phyloP scores from a whole-genome alignment of 768 basidiomycete species.

The Hericium coralloides region DNA sequence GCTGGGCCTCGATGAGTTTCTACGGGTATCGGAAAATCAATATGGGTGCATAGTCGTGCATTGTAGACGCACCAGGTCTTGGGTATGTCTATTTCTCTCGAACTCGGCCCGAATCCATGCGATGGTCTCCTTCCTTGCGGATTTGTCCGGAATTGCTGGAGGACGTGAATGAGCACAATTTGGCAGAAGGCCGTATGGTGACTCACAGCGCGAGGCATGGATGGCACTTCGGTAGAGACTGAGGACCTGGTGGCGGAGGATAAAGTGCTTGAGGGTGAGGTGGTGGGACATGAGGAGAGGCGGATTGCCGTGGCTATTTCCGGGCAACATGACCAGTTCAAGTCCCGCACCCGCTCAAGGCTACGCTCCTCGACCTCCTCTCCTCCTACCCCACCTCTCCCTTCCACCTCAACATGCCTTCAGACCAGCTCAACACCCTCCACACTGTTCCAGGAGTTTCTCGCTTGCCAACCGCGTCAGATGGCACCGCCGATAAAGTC shows the following conservation, averaged over 20 bases:
- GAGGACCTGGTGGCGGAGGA: conserved; percentile 54
- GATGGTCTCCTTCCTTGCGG: conserved; percentile 56
- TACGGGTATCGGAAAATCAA: conserved; percentile 16
- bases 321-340: not conserved
- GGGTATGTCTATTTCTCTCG: conserved; percentile 48
- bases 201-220: conserved; percentile 56
- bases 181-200: conserved; percentile 2
- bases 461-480: not conserved
- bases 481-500: not conserved
- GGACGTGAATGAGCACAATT: conserved; percentile 4
- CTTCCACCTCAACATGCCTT: not conserved
- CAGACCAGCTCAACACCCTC: conserved; percentile 1
- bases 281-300: not conserved
- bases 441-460: not conserved
- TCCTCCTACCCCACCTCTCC: conserved; percentile 5
- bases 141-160: conserved; percentile 53
- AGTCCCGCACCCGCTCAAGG: conserved; percentile 7
- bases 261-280: conserved; percentile 63
- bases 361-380: not conserved
- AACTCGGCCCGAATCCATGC: conserved; percentile 68
- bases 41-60: no score
- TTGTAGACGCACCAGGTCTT: conserved; percentile 41
- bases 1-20: conserved; percentile 51
- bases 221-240: conserved; percentile 59
- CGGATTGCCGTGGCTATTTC: not conserved